Percentiles rank a stretch among this genome's conserved stretches.
Evolutionary conservation across 192 early-diverging fungal species (phyloP).

Genomic region (Kappamyces sp.): DNA sequence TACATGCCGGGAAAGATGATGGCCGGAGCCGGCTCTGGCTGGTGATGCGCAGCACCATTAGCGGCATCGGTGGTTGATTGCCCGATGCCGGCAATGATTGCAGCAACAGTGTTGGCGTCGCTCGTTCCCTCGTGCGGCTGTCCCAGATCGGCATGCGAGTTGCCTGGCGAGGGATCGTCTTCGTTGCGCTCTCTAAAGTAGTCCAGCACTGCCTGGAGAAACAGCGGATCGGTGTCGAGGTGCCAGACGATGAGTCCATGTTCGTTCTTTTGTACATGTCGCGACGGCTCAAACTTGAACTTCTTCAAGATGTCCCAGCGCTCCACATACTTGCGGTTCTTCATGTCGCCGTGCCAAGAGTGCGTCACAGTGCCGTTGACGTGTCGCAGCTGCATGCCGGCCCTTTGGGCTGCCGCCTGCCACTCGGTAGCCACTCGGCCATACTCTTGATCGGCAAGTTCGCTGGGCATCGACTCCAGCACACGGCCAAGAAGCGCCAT

Average conservation of each 20-base stretch:
- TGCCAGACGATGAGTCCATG: slow-evolving; percentile 1
- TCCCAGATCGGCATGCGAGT: too few relatives aligned
- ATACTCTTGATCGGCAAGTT: neutral
- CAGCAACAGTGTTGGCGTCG: too few relatives aligned
- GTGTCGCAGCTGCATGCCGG: neutral
- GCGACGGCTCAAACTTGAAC: neutral
- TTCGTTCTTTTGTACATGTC: neutral
- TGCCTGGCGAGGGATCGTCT: too few relatives aligned
- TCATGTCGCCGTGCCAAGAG: slow-evolving; percentile 18
- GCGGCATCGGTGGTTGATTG: too few relatives aligned
- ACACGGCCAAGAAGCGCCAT: slow-evolving; percentile 10
- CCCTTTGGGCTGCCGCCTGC: neutral
- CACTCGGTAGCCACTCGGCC: slow-evolving; percentile 6
- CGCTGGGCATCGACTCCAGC: slow-evolving; percentile 6
- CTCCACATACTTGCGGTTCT: slow-evolving; percentile 18
- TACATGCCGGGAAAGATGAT: too few relatives aligned
- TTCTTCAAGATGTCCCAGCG: slow-evolving; percentile 23
- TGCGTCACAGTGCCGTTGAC: slow-evolving; percentile 16
- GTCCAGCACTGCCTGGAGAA: too few relatives aligned
- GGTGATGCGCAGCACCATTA: too few relatives aligned
- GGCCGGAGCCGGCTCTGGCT: too few relatives aligned
- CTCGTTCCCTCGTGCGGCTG: too few relatives aligned
- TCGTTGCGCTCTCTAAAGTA: too few relatives aligned
- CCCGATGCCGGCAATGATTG: too few relatives aligned
- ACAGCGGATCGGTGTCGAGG: neutral